phyloP scores from a whole-genome alignment of 2,329 filamentous ascomycete species.

The Curvularia spicifera region DNA sequence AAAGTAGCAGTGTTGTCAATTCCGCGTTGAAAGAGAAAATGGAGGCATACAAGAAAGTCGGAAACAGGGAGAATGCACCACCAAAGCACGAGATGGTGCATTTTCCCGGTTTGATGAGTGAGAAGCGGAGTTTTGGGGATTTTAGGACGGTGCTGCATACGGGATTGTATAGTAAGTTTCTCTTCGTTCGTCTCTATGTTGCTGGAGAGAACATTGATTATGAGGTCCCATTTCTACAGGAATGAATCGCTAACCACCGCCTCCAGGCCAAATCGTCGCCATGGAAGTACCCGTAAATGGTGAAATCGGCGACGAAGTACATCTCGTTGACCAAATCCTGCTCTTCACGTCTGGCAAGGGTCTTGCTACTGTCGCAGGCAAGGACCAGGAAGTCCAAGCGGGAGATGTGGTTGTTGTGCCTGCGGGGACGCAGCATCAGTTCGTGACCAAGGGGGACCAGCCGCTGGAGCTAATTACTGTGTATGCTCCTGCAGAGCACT shows the following conservation, averaged over 20 bases:
- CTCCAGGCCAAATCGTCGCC: conserved; percentile 61
- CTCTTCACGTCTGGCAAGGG: conserved; percentile 68
- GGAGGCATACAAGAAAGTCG: conserved; percentile 34
- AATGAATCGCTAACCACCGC: neutral
- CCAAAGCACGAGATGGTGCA: conserved; percentile 63
- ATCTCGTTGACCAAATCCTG: conserved; percentile 69
- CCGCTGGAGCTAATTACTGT: conserved; percentile 68
- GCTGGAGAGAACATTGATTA: neutral
- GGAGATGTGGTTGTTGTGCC: conserved; percentile 67
- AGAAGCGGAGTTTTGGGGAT: conserved; percentile 62
- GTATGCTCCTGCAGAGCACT: conserved; percentile 68
- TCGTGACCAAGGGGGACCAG: conserved; percentile 65
- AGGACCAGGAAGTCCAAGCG: conserved; percentile 63
- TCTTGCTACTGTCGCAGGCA: conserved; percentile 64
- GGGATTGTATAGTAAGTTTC: conserved; percentile 57
- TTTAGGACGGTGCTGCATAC: conserved; percentile 69
- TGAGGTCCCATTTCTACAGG: neutral
- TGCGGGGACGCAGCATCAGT: conserved; percentile 70
- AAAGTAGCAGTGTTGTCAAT: neutral
- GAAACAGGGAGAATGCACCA: conserved; percentile 36
- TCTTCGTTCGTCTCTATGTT: neutral
- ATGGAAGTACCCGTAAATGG: conserved; percentile 70
- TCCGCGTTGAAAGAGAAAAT: conserved; percentile 21
- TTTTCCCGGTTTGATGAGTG: conserved; percentile 63
- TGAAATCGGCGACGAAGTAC: conserved; percentile 70